Evolutionary conservation across 2,329 filamentous ascomycete species (phyloP), one percentile per base, ranked within the genome.

Genomic region (Epichloe typhina): DNA sequence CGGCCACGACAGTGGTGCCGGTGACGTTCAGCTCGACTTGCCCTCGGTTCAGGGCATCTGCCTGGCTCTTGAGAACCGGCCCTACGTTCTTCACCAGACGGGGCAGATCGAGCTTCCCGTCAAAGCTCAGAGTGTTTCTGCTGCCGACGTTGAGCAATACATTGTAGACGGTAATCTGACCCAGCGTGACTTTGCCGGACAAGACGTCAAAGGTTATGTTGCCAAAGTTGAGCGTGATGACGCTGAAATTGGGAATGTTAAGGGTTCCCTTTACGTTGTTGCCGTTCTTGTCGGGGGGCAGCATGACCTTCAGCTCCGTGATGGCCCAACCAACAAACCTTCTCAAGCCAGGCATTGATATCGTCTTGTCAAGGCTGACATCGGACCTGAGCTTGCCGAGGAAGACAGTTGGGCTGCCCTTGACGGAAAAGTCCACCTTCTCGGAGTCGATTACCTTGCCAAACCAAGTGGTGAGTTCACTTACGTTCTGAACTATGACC

Each of bases 181-280:
- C 72, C 6, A 75, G 55, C 8, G 59, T 60, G 9, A 69, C 52
- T n/a, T 68, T 61, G 3, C 69, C 69, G 0, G 65, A 67, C 49
- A 66, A 57, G 17, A 75, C 49, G 42, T 73, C 70, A 15, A 74
- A 64, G 0, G 69, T 70, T n/a, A 75, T 47, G 55, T 75, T 70
- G 11, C 73, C 72, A 3, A 73, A 61, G 0, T 66, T 68, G 5
- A 75, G 67, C 1, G 65, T 65, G 2, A 76, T 61, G 1, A 66
- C 58, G 2, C 71, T 71, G 36, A 62, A 60, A 54, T 76, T 76
- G 2, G 73, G 73, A 15, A 76, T 56, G 42, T 64, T 69, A 8
- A 74, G 59, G 1, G 61, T 60, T 1, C 72, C 72, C 26, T 62
- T 63, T 50, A 75, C 57, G 54, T 74, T 74, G 47, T 62, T 64